Percentiles rank a stretch among this genome's conserved stretches.
These are phyloP conservation scores for Hypoxylon sp. DNA, from an alignment of 2,329 filamentous ascomycete species.

Conservation along the genomic window DNA sequence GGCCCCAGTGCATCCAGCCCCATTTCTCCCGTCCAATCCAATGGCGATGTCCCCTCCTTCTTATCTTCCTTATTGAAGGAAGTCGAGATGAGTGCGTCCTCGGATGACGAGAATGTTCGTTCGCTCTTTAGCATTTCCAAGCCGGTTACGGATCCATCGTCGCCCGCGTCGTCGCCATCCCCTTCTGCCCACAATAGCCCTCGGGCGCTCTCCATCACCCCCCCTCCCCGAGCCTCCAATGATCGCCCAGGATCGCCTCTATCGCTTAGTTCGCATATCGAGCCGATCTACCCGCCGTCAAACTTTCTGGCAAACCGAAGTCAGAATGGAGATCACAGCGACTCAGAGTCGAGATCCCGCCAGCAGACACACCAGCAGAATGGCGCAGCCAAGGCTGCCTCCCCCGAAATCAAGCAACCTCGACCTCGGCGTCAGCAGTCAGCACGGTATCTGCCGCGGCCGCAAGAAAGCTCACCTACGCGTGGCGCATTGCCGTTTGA, in stretches of 20 bases:
- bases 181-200: constrained; percentile 72
- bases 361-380: constrained; percentile 42
- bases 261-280: constrained; percentile 73
- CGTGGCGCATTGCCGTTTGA: constrained; percentile 74
- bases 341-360: constrained; percentile 53
- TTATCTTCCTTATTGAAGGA: constrained; percentile 87
- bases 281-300: constrained; percentile 76
- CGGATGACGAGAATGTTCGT: constrained; percentile 63
- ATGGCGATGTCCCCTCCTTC: constrained; percentile 73
- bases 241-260: constrained; percentile 71
- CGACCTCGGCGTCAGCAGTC: constrained; percentile 58
- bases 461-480: constrained; percentile 73
- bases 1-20: constrained; percentile 29
- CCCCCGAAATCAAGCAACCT: constrained; percentile 61
- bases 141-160: constrained; percentile 55
- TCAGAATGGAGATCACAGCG: constrained; percentile 53
- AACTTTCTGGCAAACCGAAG: constrained; percentile 71
- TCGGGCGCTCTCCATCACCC: constrained; percentile 71
- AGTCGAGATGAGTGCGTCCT: constrained; percentile 72
- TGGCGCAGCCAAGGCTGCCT: constrained; percentile 40
- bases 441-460: constrained; percentile 51
- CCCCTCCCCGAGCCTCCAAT: constrained; percentile 68
- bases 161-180: constrained; percentile 71
- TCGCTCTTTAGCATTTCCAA: constrained; percentile 49
- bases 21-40: constrained; percentile 41